Evolutionary conservation across 139 green algal species (phyloP).

Genomic region (Chlorella sorokiniana): DNA sequence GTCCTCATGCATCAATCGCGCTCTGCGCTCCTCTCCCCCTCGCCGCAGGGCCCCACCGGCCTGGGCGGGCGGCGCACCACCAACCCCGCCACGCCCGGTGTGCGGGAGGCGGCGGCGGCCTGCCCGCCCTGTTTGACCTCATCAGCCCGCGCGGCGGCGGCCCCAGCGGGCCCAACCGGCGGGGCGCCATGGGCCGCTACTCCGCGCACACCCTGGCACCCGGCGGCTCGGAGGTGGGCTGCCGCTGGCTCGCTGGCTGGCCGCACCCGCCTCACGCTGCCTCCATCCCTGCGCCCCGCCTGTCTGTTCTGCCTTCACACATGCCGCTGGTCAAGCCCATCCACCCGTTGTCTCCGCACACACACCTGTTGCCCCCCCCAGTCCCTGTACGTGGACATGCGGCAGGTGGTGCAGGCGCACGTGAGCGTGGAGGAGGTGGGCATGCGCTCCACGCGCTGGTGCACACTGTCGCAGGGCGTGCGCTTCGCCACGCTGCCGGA

Average conservation of each 20-base stretch:
- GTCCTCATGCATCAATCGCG: too few relatives aligned
- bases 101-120: background rate
- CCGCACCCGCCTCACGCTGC: too few relatives aligned
- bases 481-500: background rate
- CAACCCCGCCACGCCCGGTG: background rate
- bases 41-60: background rate
- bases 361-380: conserved; percentile 19
- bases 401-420: conserved; percentile 60
- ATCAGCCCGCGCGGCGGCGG: background rate
- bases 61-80: background rate
- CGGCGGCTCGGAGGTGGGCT: conserved; percentile 36
- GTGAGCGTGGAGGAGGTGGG: conserved; percentile 59
- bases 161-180: background rate
- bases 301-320: background rate
- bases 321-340: background rate
- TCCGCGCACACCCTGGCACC: conserved; percentile 32
- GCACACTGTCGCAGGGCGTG: conserved; percentile 39
- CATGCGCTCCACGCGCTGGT: conserved; percentile 53
- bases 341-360: background rate
- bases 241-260: background rate
- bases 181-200: conserved; percentile 30
- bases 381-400: conserved; percentile 64
- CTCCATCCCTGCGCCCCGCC: background rate
- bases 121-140: conserved; percentile 13
- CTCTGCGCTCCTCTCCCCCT: background rate